phyloP scores from a whole-genome alignment of 1,139 yeast genomes.

The Candida buenavistaensis region DNA sequence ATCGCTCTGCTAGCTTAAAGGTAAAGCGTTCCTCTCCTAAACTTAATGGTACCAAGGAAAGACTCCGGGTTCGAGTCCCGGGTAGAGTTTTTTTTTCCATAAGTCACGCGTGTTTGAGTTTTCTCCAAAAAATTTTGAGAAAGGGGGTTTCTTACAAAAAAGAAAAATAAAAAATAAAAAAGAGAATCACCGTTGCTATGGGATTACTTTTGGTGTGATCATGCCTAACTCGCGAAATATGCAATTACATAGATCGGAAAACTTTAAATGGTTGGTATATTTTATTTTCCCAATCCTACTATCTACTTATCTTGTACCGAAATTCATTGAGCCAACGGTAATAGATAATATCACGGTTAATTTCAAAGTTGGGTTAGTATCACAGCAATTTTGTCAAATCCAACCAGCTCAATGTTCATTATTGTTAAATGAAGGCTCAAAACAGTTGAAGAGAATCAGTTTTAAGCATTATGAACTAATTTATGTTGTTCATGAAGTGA shows the following conservation, averaged over 20 bases:
- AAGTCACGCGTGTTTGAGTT: no score
- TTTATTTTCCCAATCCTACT: slow-evolving; percentile 4
- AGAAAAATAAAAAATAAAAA: no score
- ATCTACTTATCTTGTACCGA: slow-evolving; percentile 9
- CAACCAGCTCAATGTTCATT: slow-evolving; percentile 17
- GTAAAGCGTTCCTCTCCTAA: slow-evolving; percentile 94
- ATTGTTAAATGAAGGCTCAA: slow-evolving; percentile 14
- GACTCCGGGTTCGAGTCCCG: slow-evolving; percentile 98
- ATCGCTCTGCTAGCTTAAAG: slow-evolving; percentile 86
- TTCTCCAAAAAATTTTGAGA: no score
- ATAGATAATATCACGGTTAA: slow-evolving; percentile 12
- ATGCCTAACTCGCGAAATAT: no score
- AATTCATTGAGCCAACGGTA: slow-evolving; percentile 9
- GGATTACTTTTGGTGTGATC: no score
- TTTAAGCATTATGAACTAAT: slow-evolving; percentile 19
- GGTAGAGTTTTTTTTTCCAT: slow-evolving; percentile 57
- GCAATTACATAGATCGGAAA: no score
- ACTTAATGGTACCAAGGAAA: slow-evolving; percentile 53
- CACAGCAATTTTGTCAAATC: slow-evolving; percentile 18
- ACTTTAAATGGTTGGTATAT: background rate
- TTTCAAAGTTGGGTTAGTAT: slow-evolving; percentile 17
- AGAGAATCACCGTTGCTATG: no score
- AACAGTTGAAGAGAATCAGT: slow-evolving; percentile 11
- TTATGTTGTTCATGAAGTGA: slow-evolving; percentile 18
- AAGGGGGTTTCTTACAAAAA: no score